Base-by-base conservation (phyloP, 2,329 filamentous ascomycete genomes). In the Tolypocladium ovalisporum region DNA sequence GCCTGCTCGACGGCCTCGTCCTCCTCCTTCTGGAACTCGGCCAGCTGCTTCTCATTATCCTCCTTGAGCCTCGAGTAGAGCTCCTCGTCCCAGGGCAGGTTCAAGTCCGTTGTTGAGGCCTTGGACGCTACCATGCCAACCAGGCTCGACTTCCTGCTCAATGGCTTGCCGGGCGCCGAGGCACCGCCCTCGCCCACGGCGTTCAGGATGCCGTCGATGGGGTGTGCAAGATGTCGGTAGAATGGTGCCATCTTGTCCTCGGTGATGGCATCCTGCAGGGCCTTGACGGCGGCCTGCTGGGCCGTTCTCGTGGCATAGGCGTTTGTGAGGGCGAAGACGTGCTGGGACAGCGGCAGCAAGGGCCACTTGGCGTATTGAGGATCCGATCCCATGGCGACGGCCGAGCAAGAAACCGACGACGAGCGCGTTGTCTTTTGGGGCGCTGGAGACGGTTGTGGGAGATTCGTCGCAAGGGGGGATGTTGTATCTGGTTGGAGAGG, bases 1-100 rank as follows among this genome's bases (percentile, higher is more conserved):
- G 93, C 93, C 74, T 95, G 92, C 80, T 99, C 94, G 44, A 88
- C 87, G 12, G 94, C 94, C 70, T 99, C 92, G 61, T 96, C 93
- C 72, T 93, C 87, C 73, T 94, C 89, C 73, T 91, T 91, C 75
- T 92, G 85, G 67, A 88, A 84, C 55, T 76, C 81, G 63, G 88
- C 87, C 53, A 93, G 76, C 76, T 93, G 88, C 67, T 83, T 81
- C 65, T 90, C 87, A 66, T 94, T 94, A 62, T 90, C 87, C 62
- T 83, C 83, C 71, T 87, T 84, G 63, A 94, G 76, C 70, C 83
- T 81, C 67, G 89, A 82, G 71, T 97, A 97, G 60, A 96, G 76
- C 29, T 82, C 80, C 76, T 97, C 92, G 68, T 99, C 91, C 94
- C 94, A 99, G 0, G 90, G 83, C 57, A 97, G 78, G 64, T 83